phyloP scores from a whole-genome alignment of 345 rosid genomes.

The Populus ilicifolia region DNA sequence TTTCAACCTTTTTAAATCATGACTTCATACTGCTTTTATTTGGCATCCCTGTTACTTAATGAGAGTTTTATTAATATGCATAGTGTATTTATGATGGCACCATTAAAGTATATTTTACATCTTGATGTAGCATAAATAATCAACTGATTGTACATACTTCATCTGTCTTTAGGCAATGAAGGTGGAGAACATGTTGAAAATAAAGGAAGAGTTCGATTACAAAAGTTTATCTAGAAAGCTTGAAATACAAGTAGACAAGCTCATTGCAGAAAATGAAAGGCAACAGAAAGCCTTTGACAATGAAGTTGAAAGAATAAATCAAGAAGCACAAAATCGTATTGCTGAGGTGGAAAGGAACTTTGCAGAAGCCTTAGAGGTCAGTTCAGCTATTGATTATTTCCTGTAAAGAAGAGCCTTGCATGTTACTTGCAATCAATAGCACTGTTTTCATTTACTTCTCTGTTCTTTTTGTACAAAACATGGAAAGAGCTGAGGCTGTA shows the following conservation, averaged over 20 bases:
- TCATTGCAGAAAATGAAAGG: conserved; percentile 33
- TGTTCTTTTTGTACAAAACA: not conserved
- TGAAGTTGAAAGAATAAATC: conserved; percentile 29
- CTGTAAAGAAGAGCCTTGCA: not conserved
- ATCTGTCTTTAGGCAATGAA: conserved; percentile 28
- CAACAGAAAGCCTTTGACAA: conserved; percentile 29
- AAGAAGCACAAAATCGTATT: conserved; percentile 31
- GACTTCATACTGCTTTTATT: not conserved
- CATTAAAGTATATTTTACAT: not conserved
- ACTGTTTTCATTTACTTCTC: not conserved
- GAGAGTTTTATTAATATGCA: not conserved
- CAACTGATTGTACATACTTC: not conserved
- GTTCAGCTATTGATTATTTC: not conserved
- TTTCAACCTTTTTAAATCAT: not conserved
- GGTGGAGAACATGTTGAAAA: conserved; percentile 36
- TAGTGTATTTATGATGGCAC: not conserved
- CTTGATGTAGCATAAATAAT: not conserved
- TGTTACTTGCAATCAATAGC: not conserved
- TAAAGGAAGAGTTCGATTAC: conserved; percentile 36
- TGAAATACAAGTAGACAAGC: conserved; percentile 36
- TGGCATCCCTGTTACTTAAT: not conserved
- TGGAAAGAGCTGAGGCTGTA: not conserved
- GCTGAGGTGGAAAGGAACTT: conserved; percentile 33
- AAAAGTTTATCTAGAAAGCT: conserved; percentile 34
- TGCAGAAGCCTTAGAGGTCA: conserved; percentile 39